Conservation (phyloP, 352 stramenopile genomes). For the Phytophthora nicotianae region DNA sequence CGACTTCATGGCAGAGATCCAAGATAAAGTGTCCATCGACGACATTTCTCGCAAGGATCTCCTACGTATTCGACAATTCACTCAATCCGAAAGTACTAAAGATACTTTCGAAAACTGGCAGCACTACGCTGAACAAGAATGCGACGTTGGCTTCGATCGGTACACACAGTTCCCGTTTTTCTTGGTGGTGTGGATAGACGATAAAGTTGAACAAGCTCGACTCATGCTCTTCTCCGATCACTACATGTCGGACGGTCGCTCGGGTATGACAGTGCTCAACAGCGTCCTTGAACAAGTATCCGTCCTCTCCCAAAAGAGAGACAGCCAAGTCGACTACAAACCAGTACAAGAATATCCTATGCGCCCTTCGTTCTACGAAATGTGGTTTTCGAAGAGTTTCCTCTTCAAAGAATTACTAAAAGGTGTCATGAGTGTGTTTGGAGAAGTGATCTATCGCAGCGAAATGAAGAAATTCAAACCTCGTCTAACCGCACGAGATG, state of each 20-base stretch:
- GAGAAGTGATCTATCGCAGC: constrained; percentile 21
- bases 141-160: constrained; percentile 40
- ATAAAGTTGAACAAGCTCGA: constrained; percentile 13
- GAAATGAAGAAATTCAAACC: constrained; percentile 24
- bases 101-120: constrained; percentile 21
- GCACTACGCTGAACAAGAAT: constrained; percentile 29
- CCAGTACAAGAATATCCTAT: constrained; percentile 19
- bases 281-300: constrained; percentile 36
- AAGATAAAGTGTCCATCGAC: constrained; percentile 20
- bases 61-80: constrained; percentile 15
- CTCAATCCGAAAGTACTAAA: background rate
- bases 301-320: background rate
- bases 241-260: constrained; percentile 44
- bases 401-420: constrained; percentile 31
- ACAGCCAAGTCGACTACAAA: background rate
- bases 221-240: constrained; percentile 56
- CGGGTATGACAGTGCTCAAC: constrained; percentile 37
- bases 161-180: constrained; percentile 41
- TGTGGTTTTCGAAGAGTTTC: constrained; percentile 22
- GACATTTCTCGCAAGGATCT: constrained; percentile 21
- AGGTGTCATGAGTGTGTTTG: constrained; percentile 11
- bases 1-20: constrained; percentile 36
- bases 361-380: constrained; percentile 33
- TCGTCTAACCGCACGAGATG: constrained; percentile 19
- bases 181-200: constrained; percentile 36